These are phyloP conservation scores for Candida ficus DNA, from an alignment of 805 yeast genomes.

Conservation along the genomic window DNA sequence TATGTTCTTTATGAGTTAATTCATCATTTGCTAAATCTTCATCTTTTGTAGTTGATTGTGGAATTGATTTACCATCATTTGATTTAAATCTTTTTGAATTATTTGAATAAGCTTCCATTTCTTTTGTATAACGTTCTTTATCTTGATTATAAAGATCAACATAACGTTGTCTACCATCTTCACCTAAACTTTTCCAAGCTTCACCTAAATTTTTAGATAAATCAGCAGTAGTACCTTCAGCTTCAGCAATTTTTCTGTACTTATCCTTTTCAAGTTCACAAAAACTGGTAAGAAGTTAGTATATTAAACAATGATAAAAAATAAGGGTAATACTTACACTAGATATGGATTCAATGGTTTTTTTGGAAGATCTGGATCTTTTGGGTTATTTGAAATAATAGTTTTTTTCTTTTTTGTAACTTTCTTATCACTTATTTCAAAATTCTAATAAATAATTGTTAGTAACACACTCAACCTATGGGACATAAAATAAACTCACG, in stretches of 20 bases:
- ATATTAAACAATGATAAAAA: not conserved
- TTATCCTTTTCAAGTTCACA: constrained; percentile 83
- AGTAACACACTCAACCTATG: not conserved
- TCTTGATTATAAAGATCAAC: constrained; percentile 75
- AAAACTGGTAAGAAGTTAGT: constrained; percentile 6
- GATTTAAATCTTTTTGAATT: constrained; percentile 3
- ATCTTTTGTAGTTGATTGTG: not conserved
- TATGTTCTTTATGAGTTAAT: constrained; percentile 21
- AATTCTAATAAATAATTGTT: not conserved
- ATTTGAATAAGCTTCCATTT: constrained; percentile 52
- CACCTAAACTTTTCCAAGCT: constrained; percentile 73
- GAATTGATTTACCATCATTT: constrained; percentile 2
- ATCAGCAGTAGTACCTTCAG: constrained; percentile 51
- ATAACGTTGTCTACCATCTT: constrained; percentile 67
- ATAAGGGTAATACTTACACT: constrained; percentile 27
- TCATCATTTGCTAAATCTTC: constrained; percentile 3
- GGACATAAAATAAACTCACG: not conserved
- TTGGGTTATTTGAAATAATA: constrained; percentile 30
- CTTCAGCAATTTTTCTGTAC: constrained; percentile 53
- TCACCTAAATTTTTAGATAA: constrained; percentile 77
- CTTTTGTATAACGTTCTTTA: constrained; percentile 65
- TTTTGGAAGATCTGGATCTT: constrained; percentile 84
- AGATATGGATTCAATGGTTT: constrained; percentile 89
- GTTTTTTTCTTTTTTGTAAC: constrained; percentile 23
- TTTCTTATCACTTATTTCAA: constrained; percentile 17